Evolutionary conservation across 148 eudicot genomes (phyloP).

Genomic region (Diospyros kaki): DNA sequence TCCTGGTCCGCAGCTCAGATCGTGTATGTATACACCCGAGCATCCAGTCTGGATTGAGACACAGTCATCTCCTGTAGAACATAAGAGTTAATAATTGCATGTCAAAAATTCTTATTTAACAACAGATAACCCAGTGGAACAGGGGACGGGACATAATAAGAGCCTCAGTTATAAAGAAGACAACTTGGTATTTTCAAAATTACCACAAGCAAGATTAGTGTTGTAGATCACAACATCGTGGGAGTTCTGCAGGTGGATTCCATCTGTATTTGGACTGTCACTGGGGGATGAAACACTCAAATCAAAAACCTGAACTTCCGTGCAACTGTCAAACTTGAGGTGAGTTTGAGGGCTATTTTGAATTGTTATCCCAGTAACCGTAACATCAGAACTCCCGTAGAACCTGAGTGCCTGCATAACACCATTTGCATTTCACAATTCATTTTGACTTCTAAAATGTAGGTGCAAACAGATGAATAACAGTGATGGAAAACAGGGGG

Average conservation of each 20-base stretch:
- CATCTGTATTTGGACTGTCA: conserved; percentile 39
- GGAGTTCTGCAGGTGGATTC: conserved; percentile 40
- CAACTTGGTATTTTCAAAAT: background rate
- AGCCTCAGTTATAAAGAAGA: too few species aligned
- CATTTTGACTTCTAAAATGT: background rate
- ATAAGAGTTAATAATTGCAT: too few species aligned
- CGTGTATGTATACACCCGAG: conserved; percentile 20
- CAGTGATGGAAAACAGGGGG: background rate
- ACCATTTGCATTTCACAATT: background rate
- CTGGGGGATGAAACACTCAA: conserved; percentile 34
- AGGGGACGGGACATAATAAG: too few species aligned
- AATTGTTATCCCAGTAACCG: conserved; percentile 11
- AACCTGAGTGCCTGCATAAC: conserved; percentile 30
- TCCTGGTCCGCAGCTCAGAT: conserved; percentile 35
- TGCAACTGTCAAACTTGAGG: conserved; percentile 35
- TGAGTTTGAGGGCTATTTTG: conserved; percentile 20
- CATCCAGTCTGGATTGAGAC: conserved; percentile 40
- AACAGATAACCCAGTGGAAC: too few species aligned
- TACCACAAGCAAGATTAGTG: conserved; percentile 34
- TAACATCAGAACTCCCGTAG: conserved; percentile 27
- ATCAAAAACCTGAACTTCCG: conserved; percentile 24
- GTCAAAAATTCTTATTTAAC: too few species aligned
- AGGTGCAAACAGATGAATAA: background rate
- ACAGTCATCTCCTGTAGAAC: conserved; percentile 15
- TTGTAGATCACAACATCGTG: conserved; percentile 30